Conservation (phyloP, 2,329 filamentous ascomycete species). For the Phaeosphaeria sp. region DNA sequence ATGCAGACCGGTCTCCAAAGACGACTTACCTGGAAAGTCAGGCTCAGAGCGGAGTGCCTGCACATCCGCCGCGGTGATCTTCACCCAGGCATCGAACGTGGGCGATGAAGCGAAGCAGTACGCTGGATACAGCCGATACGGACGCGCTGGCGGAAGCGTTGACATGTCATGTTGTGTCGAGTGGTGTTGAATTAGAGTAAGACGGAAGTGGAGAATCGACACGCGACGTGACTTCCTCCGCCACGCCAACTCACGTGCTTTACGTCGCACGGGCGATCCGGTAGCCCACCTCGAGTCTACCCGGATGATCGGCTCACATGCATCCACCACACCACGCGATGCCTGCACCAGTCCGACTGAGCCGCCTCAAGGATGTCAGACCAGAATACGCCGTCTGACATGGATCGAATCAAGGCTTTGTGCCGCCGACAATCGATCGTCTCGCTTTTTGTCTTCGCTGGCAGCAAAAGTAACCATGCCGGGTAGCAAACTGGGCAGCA, state of each 20-base stretch:
- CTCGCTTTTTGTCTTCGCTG: conserved; percentile 15
- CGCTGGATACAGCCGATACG: conserved; percentile 59
- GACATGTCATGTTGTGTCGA: conserved; percentile 41
- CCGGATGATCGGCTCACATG: conserved; percentile 32
- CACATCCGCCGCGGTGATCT: conserved; percentile 63
- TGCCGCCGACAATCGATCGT: conserved; percentile 8
- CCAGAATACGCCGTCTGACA: conserved; percentile 15
- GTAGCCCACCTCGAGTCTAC: neutral
- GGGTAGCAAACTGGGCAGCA: conserved; percentile 9
- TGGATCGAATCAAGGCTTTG: conserved; percentile 34
- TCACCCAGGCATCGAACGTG: conserved; percentile 70
- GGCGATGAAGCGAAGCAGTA: conserved; percentile 66
- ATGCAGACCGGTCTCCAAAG: neutral
- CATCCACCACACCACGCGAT: conserved; percentile 18
- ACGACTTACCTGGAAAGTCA: conserved; percentile 58
- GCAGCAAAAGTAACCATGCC: conserved; percentile 14
- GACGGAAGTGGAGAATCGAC: conserved; percentile 5
- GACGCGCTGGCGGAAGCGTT: conserved; percentile 26
- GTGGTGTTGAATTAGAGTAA: conserved; percentile 17
- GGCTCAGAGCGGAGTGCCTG: conserved; percentile 57
- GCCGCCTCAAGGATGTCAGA: conserved; percentile 27
- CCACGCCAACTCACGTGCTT: conserved; percentile 23
- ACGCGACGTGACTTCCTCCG: conserved; percentile 22
- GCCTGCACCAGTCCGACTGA: conserved; percentile 27
- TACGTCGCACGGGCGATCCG: neutral